phyloP scores from a whole-genome alignment of 2,329 filamentous ascomycete species.

The Hymenoscyphus fructigenus region DNA sequence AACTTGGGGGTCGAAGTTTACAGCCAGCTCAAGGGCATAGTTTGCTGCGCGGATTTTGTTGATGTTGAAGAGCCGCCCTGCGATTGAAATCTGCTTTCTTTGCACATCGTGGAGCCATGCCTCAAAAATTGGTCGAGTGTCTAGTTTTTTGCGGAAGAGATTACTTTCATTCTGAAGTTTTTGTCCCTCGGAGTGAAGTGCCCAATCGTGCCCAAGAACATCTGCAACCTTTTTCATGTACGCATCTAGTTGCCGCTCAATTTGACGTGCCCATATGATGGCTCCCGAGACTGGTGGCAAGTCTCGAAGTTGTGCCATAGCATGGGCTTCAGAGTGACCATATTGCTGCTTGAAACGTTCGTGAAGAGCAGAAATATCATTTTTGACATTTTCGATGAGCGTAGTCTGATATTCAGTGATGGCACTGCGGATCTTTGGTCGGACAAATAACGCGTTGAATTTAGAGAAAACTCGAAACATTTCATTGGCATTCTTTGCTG shows the following conservation, averaged over 20 bases:
- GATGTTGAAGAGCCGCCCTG: constrained; percentile 89
- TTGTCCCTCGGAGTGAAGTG: constrained; percentile 89
- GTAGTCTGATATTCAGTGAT: constrained; percentile 98
- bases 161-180: constrained; percentile 90
- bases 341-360: constrained; percentile 99
- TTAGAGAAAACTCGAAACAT: constrained; percentile 99
- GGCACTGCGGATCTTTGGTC: constrained; percentile 97
- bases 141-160: constrained; percentile 93
- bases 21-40: constrained; percentile 80
- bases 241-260: constrained; percentile 89
- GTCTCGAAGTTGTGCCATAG: constrained; percentile 96
- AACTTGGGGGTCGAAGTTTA: constrained; percentile 97
- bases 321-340: constrained; percentile 94
- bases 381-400: constrained; percentile 96
- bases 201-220: constrained; percentile 92
- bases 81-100: constrained; percentile 84
- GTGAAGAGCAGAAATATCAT: constrained; percentile 88
- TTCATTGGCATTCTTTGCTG: constrained; percentile 95
- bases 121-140: constrained; percentile 90
- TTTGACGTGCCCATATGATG: constrained; percentile 96
- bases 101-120: constrained; percentile 93
- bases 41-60: constrained; percentile 85
- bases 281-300: constrained; percentile 93
- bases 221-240: constrained; percentile 99
- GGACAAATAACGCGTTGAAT: constrained; percentile 97